A percentile compares a stretch with the other conserved stretches of the same genome.
Evolutionary conservation across 768 basidiomycete species (phyloP).

Genomic region (Artomyces pyxidatus): DNA sequence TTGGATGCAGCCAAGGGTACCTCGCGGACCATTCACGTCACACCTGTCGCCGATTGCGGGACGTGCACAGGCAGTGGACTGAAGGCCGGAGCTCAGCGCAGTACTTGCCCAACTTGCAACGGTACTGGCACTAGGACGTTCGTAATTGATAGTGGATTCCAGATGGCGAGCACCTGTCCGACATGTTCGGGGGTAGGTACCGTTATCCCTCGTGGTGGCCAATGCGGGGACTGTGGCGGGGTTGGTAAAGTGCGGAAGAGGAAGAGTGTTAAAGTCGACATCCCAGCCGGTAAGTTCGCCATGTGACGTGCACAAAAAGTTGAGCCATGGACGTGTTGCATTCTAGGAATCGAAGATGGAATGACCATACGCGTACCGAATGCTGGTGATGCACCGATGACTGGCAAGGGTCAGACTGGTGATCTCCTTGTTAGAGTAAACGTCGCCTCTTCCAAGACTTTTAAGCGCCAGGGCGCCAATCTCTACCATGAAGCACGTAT

Average conservation of each 20-base stretch:
- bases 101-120: constrained; percentile 70
- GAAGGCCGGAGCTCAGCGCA: constrained; percentile 77
- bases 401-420: constrained; percentile 69
- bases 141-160: constrained; percentile 89
- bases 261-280: constrained; percentile 70
- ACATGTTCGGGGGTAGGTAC: constrained; percentile 77
- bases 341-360: constrained; percentile 95
- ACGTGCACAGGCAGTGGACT: constrained; percentile 84
- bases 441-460: constrained; percentile 76
- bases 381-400: constrained; percentile 77
- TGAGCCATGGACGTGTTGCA: constrained; percentile 6
- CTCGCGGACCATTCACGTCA: constrained; percentile 63
- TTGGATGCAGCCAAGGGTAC: constrained; percentile 94
- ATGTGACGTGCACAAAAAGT: background rate
- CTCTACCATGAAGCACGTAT: constrained; percentile 86
- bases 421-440: constrained; percentile 83
- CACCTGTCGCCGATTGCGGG: constrained; percentile 75
- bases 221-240: constrained; percentile 78
- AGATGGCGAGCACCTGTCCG: constrained; percentile 89
- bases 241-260: constrained; percentile 80
- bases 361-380: constrained; percentile 81
- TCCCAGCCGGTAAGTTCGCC: constrained; percentile 68
- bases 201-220: constrained; percentile 65
- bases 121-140: constrained; percentile 87
- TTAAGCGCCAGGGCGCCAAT: constrained; percentile 86